Percentiles rank a stretch among this genome's conserved stretches.
Conservation (phyloP, 345 rosid species). For the Linum tenue region DNA sequence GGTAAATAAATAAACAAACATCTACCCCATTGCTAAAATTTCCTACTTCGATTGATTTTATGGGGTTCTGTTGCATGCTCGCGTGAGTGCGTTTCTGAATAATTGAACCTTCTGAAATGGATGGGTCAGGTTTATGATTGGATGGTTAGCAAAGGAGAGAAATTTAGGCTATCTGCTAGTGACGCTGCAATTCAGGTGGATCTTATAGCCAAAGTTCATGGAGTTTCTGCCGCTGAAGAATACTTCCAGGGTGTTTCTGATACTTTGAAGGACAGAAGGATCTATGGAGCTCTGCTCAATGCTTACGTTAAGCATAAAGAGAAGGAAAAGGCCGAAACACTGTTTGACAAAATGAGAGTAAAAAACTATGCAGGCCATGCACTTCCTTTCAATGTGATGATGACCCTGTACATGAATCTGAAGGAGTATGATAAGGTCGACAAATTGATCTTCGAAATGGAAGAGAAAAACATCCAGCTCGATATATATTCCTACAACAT, state of each 20-base stretch:
- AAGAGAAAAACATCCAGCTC: conserved; percentile 49
- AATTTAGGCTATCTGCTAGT: conserved; percentile 61
- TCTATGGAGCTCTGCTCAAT: conserved; percentile 76
- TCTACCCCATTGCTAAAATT: not conserved
- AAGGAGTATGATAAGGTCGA: conserved; percentile 68
- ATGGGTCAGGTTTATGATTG: conserved; percentile 65
- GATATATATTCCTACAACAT: conserved; percentile 88
- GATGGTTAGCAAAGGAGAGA: conserved; percentile 73
- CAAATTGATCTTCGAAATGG: conserved; percentile 62
- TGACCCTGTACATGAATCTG: conserved; percentile 90
- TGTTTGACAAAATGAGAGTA: conserved; percentile 55
- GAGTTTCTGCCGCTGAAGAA: conserved; percentile 58
- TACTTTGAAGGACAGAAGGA: conserved; percentile 62
- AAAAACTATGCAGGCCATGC: conserved; percentile 52
- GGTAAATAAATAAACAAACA: conserved; percentile 27
- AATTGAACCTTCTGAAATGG: not conserved
- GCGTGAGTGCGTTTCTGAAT: conserved; percentile 1
- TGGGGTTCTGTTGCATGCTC: conserved; percentile 21
- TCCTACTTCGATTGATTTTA: not conserved
- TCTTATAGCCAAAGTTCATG: conserved; percentile 72
- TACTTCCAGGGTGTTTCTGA: conserved; percentile 51
- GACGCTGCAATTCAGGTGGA: conserved; percentile 95
- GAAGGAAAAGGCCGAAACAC: conserved; percentile 63
- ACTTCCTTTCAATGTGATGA: conserved; percentile 89
- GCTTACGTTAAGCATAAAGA: conserved; percentile 51